phyloP scores from a whole-genome alignment of 179 eudicot genomes.

The Silene coronaria region DNA sequence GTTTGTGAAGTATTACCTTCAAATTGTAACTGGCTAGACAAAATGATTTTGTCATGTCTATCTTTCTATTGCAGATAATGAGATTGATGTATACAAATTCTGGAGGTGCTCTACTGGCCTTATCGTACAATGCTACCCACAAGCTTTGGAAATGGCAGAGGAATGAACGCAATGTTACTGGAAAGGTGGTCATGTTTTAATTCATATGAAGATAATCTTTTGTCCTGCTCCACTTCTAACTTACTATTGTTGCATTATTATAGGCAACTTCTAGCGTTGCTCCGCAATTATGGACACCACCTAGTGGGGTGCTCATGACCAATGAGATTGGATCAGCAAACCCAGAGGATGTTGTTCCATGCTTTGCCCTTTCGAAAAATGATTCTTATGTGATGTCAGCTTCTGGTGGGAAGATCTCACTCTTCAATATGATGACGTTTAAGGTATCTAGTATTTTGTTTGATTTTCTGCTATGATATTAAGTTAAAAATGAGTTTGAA shows the following conservation, averaged over 20 bases:
- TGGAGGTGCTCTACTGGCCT: slow-evolving; percentile 56
- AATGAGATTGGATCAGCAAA: slow-evolving; percentile 41
- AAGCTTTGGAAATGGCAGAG: slow-evolving; percentile 68
- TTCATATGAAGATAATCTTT: not conserved
- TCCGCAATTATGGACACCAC: slow-evolving; percentile 38
- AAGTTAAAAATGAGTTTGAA: not conserved
- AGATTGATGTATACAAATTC: slow-evolving; percentile 60
- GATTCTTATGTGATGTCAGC: slow-evolving; percentile 47
- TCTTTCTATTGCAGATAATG: slow-evolving; percentile 38
- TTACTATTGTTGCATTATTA: not conserved
- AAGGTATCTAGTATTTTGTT: slow-evolving; percentile 19
- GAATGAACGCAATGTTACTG: slow-evolving; percentile 36
- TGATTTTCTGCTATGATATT: not conserved
- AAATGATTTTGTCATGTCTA: slow-evolving; percentile 1
- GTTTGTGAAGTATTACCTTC: not conserved
- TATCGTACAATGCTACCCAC: slow-evolving; percentile 58
- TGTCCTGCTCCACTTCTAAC: not conserved
- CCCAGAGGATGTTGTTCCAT: slow-evolving; percentile 41
- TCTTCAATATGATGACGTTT: slow-evolving; percentile 38
- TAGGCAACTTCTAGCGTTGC: slow-evolving; percentile 32
- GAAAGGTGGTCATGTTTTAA: slow-evolving; percentile 37
- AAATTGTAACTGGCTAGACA: not conserved
- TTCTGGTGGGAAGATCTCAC: slow-evolving; percentile 38
- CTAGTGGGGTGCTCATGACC: slow-evolving; percentile 38
- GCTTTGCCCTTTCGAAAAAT: slow-evolving; percentile 45